Base-by-base conservation (phyloP, 2,329 filamentous ascomycete species). In the Talaromyces piceae region DNA sequence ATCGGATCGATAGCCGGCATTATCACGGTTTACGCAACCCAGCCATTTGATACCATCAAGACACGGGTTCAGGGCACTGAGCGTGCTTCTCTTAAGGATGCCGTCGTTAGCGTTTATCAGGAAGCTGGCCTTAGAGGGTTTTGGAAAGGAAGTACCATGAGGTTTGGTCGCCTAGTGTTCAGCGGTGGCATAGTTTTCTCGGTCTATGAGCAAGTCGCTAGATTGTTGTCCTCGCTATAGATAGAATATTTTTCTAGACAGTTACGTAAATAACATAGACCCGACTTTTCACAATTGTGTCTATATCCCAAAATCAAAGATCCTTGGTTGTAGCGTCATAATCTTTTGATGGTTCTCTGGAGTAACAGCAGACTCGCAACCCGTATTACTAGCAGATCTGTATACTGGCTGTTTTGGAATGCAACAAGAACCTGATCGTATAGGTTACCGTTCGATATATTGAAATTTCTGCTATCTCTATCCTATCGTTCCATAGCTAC, bases 141-240 rank as follows among this genome's bases (percentile, higher is more conserved):
- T 54, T 87, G 83, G 83, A 80, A 77, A 53, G 83, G 83, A 0
- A 86, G 82, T 28, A 80, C 80, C 0, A 86, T 87, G 83, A 73
- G 84, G 51, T 60, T 87, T 22, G 82, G 82, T 0, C 66, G 83
- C 54, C 76, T 83, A 3, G 73, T 86, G 1, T 74, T 86, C 41
- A 82, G 79, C 57, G 83, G 83, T n/a, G 82, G 83, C 0, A 84
- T 85, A 53, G 65, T 85, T 1, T 84, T 84, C 56, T 81, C 80
- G 2, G 76, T 78, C 2, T 83, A 83, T 59, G 82, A 84, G 60
- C 75, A 78, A 53, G 73, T 78, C 12, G 73, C 75, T 0, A 69
- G 72, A 23, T 52, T 81, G 16, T 67, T 80, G 30, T 69, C 71
- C 48, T 74, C 73, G 2, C 50, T 63, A 28, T 26, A 30, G 13